Base-by-base conservation (phyloP, 2,329 filamentous ascomycete species). In the Magnaporthiopsis rhizophila region DNA sequence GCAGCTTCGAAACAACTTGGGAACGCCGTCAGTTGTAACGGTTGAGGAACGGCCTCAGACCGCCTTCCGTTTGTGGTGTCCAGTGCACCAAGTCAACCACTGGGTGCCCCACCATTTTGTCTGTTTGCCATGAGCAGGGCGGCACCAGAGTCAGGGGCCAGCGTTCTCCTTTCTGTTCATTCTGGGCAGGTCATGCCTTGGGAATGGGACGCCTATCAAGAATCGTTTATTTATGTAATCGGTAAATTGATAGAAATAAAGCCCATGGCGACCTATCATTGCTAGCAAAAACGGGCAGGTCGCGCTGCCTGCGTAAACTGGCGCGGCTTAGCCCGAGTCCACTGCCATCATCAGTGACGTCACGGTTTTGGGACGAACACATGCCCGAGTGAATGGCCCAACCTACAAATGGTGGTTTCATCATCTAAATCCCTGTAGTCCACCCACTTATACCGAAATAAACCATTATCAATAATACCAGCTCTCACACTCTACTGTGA, bases 1-100 rank as follows among this genome's bases (percentile, higher is more conserved):
- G 21, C 45, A n/a, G 45, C 18, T n/a, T 53, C 45, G 15, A 53
- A 8, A 53, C 45, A 18, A 53, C 21, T 53, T 53, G 45, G 45
- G 45, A 21, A 53, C n/a, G 45, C n/a, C 45, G 6, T 53, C 18
- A 11, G 45, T 53, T 1, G 45, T n/a, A n/a, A 58, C 28, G 11
- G 57, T 15, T 21, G 6, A 32, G 57, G 57, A 58, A 32, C 30
- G 15, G 5, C 28, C 28, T 58, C 28, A 58, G 24, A 58, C 57
- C 57, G 57, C 57, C 57, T 58, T 58, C 57, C 57, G 57, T 58
- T 58, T 58, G 57, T 24, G 57, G 57, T 26, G 28, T 18, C n/a
- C 4, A n/a, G 45, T n/a, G 45, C 45, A 50, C n/a, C 45, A n/a
- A 50, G 7, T 9, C 45, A 53, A n/a, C 36, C 18, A 3, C 13